These are phyloP conservation scores for Porphyra umbilicalis DNA, from an alignment of 31 red algal species.

Conservation along the genomic window DNA sequence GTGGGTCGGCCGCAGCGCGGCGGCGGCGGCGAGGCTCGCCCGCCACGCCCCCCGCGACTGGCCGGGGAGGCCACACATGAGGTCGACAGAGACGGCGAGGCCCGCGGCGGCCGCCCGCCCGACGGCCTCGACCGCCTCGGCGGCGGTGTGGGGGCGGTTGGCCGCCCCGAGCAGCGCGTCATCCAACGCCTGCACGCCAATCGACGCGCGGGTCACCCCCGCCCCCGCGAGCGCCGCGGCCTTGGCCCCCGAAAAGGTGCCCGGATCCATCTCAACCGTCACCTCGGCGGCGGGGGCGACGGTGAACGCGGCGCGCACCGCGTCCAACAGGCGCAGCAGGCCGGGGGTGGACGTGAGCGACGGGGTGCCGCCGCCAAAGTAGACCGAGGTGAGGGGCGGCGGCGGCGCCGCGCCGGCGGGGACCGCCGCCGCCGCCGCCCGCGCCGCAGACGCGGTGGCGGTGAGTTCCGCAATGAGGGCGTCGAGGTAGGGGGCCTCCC, in stretches of 20 bases:
- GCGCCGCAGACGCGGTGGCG: neutral
- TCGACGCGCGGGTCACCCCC: conserved; percentile 84
- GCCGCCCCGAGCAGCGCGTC: conserved; percentile 45
- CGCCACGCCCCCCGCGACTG: conserved; percentile 45
- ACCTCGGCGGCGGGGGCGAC: conserved; percentile 47
- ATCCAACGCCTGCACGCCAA: conserved; percentile 85
- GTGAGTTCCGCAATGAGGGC: conserved; percentile 35
- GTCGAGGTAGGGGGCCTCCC: conserved; percentile 39
- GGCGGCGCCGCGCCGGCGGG: conserved; percentile 13
- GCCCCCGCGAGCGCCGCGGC: conserved; percentile 25
- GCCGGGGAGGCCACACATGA: conserved; percentile 80
- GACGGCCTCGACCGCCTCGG: conserved; percentile 56
- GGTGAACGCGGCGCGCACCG: conserved; percentile 23
- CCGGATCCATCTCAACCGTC: conserved; percentile 95
- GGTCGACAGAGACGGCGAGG: conserved; percentile 73
- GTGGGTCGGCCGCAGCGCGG: conserved; percentile 42
- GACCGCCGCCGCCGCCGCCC: neutral
- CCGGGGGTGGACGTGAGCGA: conserved; percentile 55
- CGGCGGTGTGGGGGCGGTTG: conserved; percentile 55
- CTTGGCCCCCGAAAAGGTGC: conserved; percentile 43
- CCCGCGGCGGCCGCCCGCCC: conserved; percentile 28
- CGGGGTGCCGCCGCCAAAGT: conserved; percentile 96
- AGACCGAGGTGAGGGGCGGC: conserved; percentile 48
- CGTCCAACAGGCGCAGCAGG: conserved; percentile 28
- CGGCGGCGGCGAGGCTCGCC: conserved; percentile 25